Base-by-base conservation (phyloP, 495 filamentous ascomycete genomes). In the Penicillium soppii region DNA sequence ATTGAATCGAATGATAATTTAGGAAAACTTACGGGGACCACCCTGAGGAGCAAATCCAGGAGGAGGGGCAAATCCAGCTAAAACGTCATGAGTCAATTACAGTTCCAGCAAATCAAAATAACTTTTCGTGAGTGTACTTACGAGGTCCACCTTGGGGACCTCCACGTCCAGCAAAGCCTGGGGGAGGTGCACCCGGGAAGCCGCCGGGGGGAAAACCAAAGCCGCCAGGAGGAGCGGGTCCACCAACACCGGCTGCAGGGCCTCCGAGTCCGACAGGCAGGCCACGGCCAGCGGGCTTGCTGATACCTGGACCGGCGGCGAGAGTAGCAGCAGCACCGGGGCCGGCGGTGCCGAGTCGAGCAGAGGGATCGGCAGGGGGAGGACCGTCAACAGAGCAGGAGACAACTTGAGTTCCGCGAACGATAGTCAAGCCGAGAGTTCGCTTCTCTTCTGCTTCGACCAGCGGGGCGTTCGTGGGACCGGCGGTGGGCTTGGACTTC, bases 401-500 rank as follows among this genome's bases (percentile, higher is more conserved):
- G 37, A 97, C 85, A 39, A 99, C 92, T 59, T 95, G 85, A 27
- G 91, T 87, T 56, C 94, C 94, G 52, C 94, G 91, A 52, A 97
- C 81, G 53, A 99, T 99, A 32, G 90, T 95, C 52, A 99, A 80
- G 51, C 94, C 94, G 29, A 99, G 80, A 8, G 89, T 94, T 53
- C 94, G 89, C 80, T 97, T 97, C 72, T 99, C 95, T 73, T 97
- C 91, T 9, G 88, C 83, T 75, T 95, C 91, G 54, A 94, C 76
- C 39, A 87, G 78, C 41, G 85, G 79, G 41, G 74, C 67, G 42
- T 67, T 69, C 33, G 79, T 68, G 54, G 91, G 84, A 35, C 83
- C 72, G 54, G 73, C 71, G 23, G 77, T 69, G 44, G 83, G 75
- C 77, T 95, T 95, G 52, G 87, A 82, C 78, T 92, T 96, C 65